phyloP scores from a whole-genome alignment of 1,139 yeast species.

The Yamadazyma epiphylla region DNA sequence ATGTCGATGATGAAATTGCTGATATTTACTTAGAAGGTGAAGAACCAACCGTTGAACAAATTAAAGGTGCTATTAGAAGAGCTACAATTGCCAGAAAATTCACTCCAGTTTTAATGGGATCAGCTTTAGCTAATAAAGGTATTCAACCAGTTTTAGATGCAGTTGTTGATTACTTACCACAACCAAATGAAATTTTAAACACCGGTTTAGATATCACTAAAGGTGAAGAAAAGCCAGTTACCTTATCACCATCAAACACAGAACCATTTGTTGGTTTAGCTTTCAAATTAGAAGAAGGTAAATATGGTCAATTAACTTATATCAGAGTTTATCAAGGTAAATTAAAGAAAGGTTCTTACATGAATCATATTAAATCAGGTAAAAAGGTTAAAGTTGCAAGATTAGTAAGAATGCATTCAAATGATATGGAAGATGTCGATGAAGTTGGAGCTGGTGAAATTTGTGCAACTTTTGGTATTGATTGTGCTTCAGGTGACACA shows the following conservation, averaged over 20 bases:
- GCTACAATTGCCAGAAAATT: conserved; percentile 95
- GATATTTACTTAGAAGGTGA: conserved; percentile 87
- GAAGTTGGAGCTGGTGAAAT: conserved; percentile 98
- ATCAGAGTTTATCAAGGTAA: conserved; percentile 96
- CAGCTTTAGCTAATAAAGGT: conserved; percentile 95
- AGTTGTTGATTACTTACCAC: conserved; percentile 91
- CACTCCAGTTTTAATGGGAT: conserved; percentile 98
- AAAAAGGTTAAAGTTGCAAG: conserved; percentile 94
- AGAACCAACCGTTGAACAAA: conserved; percentile 80
- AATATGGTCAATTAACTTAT: conserved; percentile 95
- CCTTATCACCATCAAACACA: conserved; percentile 66
- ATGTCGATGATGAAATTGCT: conserved; percentile 96
- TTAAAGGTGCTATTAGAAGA: conserved; percentile 85
- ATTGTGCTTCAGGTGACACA: conserved; percentile 99
- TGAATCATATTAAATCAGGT: conserved; percentile 87
- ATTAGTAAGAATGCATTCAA: conserved; percentile 96
- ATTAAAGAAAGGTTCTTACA: conserved; percentile 83
- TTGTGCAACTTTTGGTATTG: conserved; percentile 98
- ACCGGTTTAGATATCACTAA: conserved; percentile 74
- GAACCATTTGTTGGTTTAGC: conserved; percentile 95
- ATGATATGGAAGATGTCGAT: conserved; percentile 96
- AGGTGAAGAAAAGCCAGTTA: conserved; percentile 57
- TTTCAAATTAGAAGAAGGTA: conserved; percentile 96
- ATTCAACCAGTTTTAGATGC: conserved; percentile 94
- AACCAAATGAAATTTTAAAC: conserved; percentile 89